phyloP scores from a whole-genome alignment of 2,329 filamentous ascomycete genomes.

The Cladosporium sp. region DNA sequence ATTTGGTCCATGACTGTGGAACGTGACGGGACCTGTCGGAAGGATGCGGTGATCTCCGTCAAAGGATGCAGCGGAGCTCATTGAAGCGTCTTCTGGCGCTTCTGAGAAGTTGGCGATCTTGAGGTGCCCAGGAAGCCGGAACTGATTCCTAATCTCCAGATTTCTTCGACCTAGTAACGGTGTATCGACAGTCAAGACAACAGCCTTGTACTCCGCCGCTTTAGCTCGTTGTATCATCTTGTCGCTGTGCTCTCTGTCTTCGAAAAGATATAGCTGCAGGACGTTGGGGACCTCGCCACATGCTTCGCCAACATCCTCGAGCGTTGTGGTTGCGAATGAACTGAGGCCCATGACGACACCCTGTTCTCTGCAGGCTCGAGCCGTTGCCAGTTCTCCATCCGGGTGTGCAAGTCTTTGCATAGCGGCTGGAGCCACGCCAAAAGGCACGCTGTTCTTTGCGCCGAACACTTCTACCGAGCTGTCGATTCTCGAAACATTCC shows the following conservation, averaged over 20 bases:
- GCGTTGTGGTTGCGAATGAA: constrained; percentile 47
- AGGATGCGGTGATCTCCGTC: constrained; percentile 26
- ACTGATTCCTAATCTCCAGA: no score
- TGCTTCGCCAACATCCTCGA: constrained; percentile 53
- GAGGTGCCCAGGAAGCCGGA: no score
- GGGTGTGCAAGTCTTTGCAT: constrained; percentile 55
- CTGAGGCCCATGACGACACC: constrained; percentile 52
- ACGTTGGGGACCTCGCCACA: constrained; percentile 47
- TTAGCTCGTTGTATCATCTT: constrained; percentile 28
- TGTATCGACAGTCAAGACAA: no score
- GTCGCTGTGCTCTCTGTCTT: constrained; percentile 53
- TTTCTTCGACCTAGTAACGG: no score
- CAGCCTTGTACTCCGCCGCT: no score
- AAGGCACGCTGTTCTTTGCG: constrained; percentile 46
- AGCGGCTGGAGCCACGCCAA: constrained; percentile 56
- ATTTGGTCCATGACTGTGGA: constrained; percentile 42
- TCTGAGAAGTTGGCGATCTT: background rate
- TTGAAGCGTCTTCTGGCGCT: constrained; percentile 31
- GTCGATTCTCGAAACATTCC: constrained; percentile 42
- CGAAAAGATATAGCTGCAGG: constrained; percentile 58
- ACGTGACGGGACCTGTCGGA: constrained; percentile 39
- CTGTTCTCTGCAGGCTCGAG: constrained; percentile 47
- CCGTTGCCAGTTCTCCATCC: constrained; percentile 54
- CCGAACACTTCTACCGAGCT: constrained; percentile 50
- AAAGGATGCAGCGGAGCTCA: constrained; percentile 40